Conservation (phyloP, 768 basidiomycete species). For the Tephrocybe rancida region DNA sequence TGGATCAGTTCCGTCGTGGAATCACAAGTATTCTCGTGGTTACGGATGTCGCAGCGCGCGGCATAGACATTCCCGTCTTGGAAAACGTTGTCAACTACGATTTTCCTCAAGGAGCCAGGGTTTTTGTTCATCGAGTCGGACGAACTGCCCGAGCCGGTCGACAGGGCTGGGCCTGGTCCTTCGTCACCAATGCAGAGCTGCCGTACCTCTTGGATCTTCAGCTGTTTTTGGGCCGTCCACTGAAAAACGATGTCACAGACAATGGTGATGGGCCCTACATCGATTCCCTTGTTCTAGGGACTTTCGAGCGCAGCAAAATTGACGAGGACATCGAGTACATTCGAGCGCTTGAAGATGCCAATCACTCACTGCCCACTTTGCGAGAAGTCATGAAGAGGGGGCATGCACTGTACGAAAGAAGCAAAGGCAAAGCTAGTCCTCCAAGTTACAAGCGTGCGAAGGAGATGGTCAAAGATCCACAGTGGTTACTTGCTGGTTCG, state of each 20-base stretch:
- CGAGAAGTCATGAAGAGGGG: slow-evolving; percentile 87
- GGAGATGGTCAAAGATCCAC: slow-evolving; percentile 72
- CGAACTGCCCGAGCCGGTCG: slow-evolving; percentile 95
- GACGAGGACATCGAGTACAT: slow-evolving; percentile 88
- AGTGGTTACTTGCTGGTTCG: slow-evolving; percentile 71
- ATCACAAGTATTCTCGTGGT: slow-evolving; percentile 86
- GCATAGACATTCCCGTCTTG: slow-evolving; percentile 95
- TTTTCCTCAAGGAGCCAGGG: slow-evolving; percentile 90
- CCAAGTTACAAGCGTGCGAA: slow-evolving; percentile 90
- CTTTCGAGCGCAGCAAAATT: slow-evolving; percentile 75
- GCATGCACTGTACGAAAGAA: slow-evolving; percentile 92
- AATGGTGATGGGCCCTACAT: slow-evolving; percentile 66
- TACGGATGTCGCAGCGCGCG: slow-evolving; percentile 97
- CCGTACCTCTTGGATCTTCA: slow-evolving; percentile 93
- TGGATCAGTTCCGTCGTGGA: slow-evolving; percentile 87
- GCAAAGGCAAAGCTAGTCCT: slow-evolving; percentile 86
- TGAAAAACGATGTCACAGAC: slow-evolving; percentile 53
- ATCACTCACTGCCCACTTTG: slow-evolving; percentile 65
- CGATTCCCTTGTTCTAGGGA: slow-evolving; percentile 76
- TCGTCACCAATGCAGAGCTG: slow-evolving; percentile 83
- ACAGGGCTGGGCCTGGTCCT: slow-evolving; percentile 96
- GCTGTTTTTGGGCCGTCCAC: slow-evolving; percentile 83
- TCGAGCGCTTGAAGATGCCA: slow-evolving; percentile 60
- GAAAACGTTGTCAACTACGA: slow-evolving; percentile 99
- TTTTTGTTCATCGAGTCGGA: slow-evolving; percentile 97